A percentile compares a stretch with the other conserved stretches of the same genome.
Evolutionary conservation across 2,329 filamentous ascomycete species (phyloP).

Genomic region (Penicillium freii): DNA sequence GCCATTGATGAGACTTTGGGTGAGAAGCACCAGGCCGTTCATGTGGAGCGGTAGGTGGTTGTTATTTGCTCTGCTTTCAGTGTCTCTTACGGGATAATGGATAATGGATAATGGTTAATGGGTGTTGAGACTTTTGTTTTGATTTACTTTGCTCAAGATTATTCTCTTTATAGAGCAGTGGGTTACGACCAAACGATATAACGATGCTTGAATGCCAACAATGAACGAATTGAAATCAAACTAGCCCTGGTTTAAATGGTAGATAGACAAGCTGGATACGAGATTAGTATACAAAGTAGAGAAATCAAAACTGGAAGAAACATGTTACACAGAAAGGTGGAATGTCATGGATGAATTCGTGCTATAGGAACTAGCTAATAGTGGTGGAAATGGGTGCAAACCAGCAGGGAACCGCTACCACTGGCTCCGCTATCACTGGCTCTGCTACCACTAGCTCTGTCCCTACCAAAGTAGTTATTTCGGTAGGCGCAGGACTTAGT

Average conservation of each 20-base stretch:
- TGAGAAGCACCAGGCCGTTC: slow-evolving; percentile 14
- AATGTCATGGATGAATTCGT: too few species aligned
- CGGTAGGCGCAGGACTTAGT: too few species aligned
- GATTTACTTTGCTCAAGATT: background rate
- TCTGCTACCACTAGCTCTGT: too few species aligned
- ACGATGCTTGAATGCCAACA: background rate
- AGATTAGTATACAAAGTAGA: background rate
- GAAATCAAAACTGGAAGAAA: too few species aligned
- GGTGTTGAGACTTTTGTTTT: background rate
- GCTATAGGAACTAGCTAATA: too few species aligned
- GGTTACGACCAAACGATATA: background rate
- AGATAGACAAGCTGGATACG: background rate
- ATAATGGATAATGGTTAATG: background rate
- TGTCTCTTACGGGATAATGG: background rate
- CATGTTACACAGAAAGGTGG: too few species aligned
- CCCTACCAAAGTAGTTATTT: too few species aligned
- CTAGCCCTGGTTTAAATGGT: too few species aligned
- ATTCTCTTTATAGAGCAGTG: background rate
- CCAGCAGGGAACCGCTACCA: background rate
- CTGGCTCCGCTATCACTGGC: too few species aligned
- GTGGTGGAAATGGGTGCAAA: background rate
- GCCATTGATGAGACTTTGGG: slow-evolving; percentile 27
- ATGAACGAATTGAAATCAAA: background rate
- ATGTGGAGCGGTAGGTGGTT: slow-evolving; percentile 11
- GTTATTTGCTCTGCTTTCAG: background rate